Evolutionary conservation across 169 alveolate species (phyloP), one percentile per base, ranked within the genome.

Genomic region (Plasmodium gonderi): DNA sequence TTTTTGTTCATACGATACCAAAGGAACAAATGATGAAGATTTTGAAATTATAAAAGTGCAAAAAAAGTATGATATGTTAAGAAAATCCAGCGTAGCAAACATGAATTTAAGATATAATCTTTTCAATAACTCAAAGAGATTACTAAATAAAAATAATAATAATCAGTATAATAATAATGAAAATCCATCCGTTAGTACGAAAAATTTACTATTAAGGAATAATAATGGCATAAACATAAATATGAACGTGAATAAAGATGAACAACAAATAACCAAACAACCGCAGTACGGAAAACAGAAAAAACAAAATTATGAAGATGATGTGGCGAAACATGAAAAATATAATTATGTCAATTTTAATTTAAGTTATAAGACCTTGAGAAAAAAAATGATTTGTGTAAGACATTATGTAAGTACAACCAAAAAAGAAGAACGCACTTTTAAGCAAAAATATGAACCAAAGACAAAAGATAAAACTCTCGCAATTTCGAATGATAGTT

Each of bases 311-410:
- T 36, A 68, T 23, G 92, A 83, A 83, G 82, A 83, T 68, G 92
- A 83, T 36, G 44, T 42, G 31, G 26, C 75, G 31, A 69, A 20
- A 44, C 92, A 83, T 69, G 92, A 83, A 72, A 83, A 83, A 29
- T 83, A 83, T 60, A 83, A 83, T 60, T 69, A 40, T 83, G 67
- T 83, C 42, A 83, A 83, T 83, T 83, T 83, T 72, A 83, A 83
- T 40, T 29, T 83, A 36, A 72, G 92, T 29, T 83, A 83, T 72
- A 83, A 83, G 64, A 68, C 92, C 2, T 49, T 83, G 64, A 69
- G 92, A 42, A 83, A 83, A 72, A 83, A 83, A 83, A 69, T 83
- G 82, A 83, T 83, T n/a, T 83, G 92, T 33, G 20, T 83, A 31
- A 69, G 92, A 51, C 83, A 83, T 44, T 80, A 64, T 33, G 75